A percentile compares a stretch with the other conserved stretches of the same genome.
phyloP scores from a whole-genome alignment of 2,329 filamentous ascomycete genomes.

The Daldinia sp. region DNA sequence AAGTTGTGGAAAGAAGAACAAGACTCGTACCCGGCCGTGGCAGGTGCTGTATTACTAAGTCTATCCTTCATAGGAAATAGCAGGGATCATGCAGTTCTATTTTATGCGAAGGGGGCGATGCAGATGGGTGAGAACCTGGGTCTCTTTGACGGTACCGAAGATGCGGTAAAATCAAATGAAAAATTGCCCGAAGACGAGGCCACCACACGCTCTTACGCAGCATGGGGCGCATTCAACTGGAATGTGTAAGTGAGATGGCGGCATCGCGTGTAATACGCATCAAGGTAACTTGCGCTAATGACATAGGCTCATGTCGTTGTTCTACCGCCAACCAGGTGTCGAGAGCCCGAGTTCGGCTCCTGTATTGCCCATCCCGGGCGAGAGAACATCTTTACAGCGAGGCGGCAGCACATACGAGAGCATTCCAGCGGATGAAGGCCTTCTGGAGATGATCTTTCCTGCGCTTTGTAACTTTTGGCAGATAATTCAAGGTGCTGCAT shows the following conservation, averaged over 20 bases:
- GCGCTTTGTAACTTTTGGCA: conserved; percentile 49
- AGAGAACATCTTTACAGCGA: background rate
- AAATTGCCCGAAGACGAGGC: conserved; percentile 32
- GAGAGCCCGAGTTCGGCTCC: conserved; percentile 39
- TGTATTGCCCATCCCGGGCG: conserved; percentile 37
- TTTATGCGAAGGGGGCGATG: conserved; percentile 43
- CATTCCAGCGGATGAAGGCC: conserved; percentile 4
- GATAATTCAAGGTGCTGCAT: conserved; percentile 48
- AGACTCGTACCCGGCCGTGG: conserved; percentile 44
- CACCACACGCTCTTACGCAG: conserved; percentile 37
- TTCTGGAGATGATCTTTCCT: conserved; percentile 43
- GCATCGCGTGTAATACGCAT: background rate
- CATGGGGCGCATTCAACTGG: conserved; percentile 52
- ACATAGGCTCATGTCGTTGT: conserved; percentile 44
- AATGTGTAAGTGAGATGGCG: conserved; percentile 45
- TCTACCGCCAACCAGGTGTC: conserved; percentile 48
- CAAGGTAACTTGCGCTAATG: background rate
- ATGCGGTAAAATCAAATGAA: background rate
- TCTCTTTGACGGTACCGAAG: conserved; percentile 41
- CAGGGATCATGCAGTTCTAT: conserved; percentile 47
- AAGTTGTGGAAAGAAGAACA: conserved; percentile 38
- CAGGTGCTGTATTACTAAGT: conserved; percentile 47
- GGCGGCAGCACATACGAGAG: background rate
- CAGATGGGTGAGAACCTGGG: conserved; percentile 45
- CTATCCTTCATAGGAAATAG: conserved; percentile 48